Percentiles rank a stretch among this genome's conserved stretches.
Conservation (phyloP, 1,284 basidiomycete species). For the Mycena citricolor region DNA sequence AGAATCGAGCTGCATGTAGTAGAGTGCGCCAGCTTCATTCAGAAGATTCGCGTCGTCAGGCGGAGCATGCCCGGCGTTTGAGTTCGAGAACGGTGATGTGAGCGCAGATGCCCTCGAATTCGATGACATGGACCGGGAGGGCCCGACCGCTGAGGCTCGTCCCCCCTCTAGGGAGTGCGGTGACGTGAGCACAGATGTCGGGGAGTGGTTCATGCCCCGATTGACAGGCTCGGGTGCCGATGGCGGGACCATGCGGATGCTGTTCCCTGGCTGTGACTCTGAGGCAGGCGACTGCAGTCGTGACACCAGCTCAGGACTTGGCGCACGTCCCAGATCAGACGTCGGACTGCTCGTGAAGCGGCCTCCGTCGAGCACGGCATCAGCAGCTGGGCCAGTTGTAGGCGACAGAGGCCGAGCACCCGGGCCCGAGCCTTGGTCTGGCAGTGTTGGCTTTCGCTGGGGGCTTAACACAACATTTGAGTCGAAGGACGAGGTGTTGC, state of each 20-base stretch:
- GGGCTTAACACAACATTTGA: constrained; percentile 24
- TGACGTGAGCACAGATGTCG: constrained; percentile 23
- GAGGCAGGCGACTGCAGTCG: constrained; percentile 12
- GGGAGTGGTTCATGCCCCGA: constrained; percentile 17
- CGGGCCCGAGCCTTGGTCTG: not conserved
- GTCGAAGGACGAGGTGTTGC: constrained; percentile 28
- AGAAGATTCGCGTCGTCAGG: constrained; percentile 43
- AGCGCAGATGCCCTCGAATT: constrained; percentile 40
- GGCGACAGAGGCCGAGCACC: constrained; percentile 7
- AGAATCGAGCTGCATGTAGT: constrained; percentile 62
- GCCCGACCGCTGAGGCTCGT: not conserved
- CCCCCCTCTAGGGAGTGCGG: constrained; percentile 23
- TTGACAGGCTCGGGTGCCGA: constrained; percentile 18
- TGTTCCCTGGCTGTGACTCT: constrained; percentile 6
- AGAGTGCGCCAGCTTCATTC: constrained; percentile 61
- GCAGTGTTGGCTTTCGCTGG: constrained; percentile 17
- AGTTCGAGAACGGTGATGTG: constrained; percentile 44
- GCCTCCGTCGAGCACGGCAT: constrained; percentile 11
- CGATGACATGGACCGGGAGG: constrained; percentile 27
- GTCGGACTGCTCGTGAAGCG: constrained; percentile 19
- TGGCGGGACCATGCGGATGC: constrained; percentile 15
- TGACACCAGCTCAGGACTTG: too few relatives aligned
- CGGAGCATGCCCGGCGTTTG: not conserved
- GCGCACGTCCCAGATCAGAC: constrained; percentile 17
- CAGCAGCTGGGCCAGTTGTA: constrained; percentile 1